Conservation (phyloP, 1,284 basidiomycete species). For the Cryptococcus amylolentus region DNA sequence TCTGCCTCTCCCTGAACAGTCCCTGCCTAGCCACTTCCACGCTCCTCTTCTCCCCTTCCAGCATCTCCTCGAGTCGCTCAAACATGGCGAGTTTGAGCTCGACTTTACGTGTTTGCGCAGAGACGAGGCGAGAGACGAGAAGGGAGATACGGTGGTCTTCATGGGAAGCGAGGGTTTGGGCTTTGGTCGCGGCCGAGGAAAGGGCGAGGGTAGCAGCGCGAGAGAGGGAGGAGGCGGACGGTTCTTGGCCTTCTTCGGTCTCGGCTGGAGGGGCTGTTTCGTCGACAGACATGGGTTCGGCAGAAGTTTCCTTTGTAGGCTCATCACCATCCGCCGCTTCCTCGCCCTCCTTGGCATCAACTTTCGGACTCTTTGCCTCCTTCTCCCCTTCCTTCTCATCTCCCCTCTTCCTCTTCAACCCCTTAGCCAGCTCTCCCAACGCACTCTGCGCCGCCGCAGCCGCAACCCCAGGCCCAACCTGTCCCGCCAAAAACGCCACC, state of each 20-base stretch:
- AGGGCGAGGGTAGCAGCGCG: slow-evolving; percentile 80
- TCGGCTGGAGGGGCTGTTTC: slow-evolving; percentile 17
- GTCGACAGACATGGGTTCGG: slow-evolving; percentile 15
- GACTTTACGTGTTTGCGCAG: slow-evolving; percentile 86
- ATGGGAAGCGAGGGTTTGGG: slow-evolving; percentile 72
- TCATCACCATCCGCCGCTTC: slow-evolving; percentile 31
- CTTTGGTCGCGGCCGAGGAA: slow-evolving; percentile 83
- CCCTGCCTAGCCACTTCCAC: slow-evolving; percentile 46
- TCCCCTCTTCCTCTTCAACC: slow-evolving; percentile 62
- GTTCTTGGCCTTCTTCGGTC: slow-evolving; percentile 51
- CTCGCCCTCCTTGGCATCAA: slow-evolving; percentile 27
- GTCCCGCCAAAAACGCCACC: slow-evolving; percentile 90
- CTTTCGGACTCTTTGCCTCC: slow-evolving; percentile 21
- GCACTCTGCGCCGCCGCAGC: slow-evolving; percentile 91
- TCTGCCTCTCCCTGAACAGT: slow-evolving; percentile 46
- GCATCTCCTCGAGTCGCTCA: slow-evolving; percentile 79
- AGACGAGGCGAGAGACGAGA: slow-evolving; percentile 79
- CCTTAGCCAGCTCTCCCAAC: slow-evolving; percentile 60
- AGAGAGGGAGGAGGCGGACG: slow-evolving; percentile 65
- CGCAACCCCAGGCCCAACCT: slow-evolving; percentile 85
- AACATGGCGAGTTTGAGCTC: slow-evolving; percentile 91
- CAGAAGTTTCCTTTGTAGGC: slow-evolving; percentile 13
- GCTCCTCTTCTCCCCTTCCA: slow-evolving; percentile 69
- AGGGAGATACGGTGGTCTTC: slow-evolving; percentile 79
- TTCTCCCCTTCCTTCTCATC: slow-evolving; percentile 30